Percentiles rank a stretch among this genome's conserved stretches.
phyloP scores from a whole-genome alignment of 306 rosid genomes.

The Psophocarpus tetragonolobus region DNA sequence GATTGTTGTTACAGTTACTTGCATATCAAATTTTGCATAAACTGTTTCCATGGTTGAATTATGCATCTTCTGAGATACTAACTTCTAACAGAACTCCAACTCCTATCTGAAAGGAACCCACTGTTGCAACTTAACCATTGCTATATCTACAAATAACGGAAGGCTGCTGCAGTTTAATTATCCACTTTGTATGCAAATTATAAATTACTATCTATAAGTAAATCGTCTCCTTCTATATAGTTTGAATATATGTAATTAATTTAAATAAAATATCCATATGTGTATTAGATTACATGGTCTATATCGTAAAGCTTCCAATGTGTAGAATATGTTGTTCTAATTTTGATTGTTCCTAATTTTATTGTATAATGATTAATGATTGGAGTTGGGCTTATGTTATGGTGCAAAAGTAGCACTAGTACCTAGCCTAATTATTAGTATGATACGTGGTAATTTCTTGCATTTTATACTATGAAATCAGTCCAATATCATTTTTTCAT shows the following conservation, averaged over 20 bases:
- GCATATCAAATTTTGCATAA: conserved; percentile 75
- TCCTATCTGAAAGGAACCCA: too few species aligned
- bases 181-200: neutral
- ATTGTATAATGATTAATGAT: neutral
- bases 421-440: conserved; percentile 10
- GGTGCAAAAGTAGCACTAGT: neutral
- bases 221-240: neutral
- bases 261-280: neutral
- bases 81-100: too few species aligned
- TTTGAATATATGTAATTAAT: neutral
- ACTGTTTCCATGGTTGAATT: conserved; percentile 59
- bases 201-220: neutral
- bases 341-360: conserved; percentile 4
- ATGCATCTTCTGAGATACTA: conserved; percentile 45
- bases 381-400: conserved; percentile 3
- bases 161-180: too few species aligned
- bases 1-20: conserved; percentile 67
- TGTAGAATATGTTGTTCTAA: neutral
- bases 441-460: conserved; percentile 4
- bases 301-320: neutral
- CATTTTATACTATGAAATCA: neutral
- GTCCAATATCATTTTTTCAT: neutral
- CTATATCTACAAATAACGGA: too few species aligned
- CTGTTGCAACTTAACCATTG: too few species aligned
- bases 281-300: neutral